Conservation (phyloP, 176 grass and related monocot species). For the Cenchrus purpureus region DNA sequence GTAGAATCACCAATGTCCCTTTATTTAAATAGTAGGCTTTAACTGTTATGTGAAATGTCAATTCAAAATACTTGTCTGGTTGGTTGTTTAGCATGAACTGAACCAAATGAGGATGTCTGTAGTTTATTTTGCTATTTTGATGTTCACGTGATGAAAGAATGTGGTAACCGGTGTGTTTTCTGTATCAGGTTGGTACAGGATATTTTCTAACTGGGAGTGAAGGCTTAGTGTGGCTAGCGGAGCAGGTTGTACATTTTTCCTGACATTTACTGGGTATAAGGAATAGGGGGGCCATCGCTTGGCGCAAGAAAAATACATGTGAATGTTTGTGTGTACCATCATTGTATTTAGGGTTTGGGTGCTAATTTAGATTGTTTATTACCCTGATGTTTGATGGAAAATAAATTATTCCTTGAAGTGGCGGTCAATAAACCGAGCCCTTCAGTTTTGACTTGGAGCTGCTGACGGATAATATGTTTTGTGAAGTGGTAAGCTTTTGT, state of each 20-base stretch:
- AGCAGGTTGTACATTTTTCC: slow-evolving; percentile 68
- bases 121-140: slow-evolving; percentile 4
- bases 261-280: slow-evolving; percentile 60
- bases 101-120: not conserved
- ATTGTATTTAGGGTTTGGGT: slow-evolving; percentile 60
- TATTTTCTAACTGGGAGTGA: slow-evolving; percentile 53
- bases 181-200: slow-evolving; percentile 59
- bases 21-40: too few species aligned
- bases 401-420: slow-evolving; percentile 59
- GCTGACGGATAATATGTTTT: slow-evolving; percentile 10
- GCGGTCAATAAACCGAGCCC: slow-evolving; percentile 46
- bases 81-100: slow-evolving; percentile 7
- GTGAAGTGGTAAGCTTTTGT: not conserved
- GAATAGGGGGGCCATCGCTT: slow-evolving; percentile 42
- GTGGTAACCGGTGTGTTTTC: slow-evolving; percentile 20
- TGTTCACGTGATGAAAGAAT: not conserved
- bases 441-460: slow-evolving; percentile 25
- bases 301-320: slow-evolving; percentile 61
- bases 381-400: slow-evolving; percentile 46
- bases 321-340: slow-evolving; percentile 70
- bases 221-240: slow-evolving; percentile 46
- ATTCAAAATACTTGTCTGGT: slow-evolving; percentile 1
- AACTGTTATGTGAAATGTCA: not conserved
- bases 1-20: too few species aligned
- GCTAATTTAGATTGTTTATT: slow-evolving; percentile 63